A percentile compares a stretch with the other conserved stretches of the same genome.
Conservation (phyloP, 2,329 filamentous ascomycete species). For the Coniella vitis region DNA sequence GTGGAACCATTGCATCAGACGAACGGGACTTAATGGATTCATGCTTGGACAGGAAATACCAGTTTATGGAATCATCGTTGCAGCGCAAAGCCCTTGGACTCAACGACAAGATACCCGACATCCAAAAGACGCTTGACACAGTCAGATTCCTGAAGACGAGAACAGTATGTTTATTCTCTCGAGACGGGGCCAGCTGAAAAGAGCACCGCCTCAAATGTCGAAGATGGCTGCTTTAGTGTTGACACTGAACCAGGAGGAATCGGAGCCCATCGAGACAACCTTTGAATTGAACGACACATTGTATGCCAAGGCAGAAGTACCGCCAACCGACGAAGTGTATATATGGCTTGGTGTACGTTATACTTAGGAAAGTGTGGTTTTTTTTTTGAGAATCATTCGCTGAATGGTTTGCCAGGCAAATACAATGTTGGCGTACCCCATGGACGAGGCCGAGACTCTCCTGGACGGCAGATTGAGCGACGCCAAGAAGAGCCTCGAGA, state of each 20-base stretch:
- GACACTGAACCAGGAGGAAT: conserved; percentile 30
- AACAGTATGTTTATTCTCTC: conserved; percentile 43
- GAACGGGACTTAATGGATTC: too few relatives aligned
- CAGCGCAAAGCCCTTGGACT: conserved; percentile 74
- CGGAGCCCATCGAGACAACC: conserved; percentile 76
- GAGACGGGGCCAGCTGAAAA: background rate
- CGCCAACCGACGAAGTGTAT: conserved; percentile 83
- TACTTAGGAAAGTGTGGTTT: conserved; percentile 28
- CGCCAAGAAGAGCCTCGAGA: conserved; percentile 72
- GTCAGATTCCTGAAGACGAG: conserved; percentile 76
- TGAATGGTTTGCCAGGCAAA: conserved; percentile 55
- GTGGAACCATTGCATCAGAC: too few relatives aligned
- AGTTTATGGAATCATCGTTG: conserved; percentile 97
- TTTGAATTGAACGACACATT: conserved; percentile 97
- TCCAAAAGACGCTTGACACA: conserved; percentile 89
- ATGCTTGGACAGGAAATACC: conserved; percentile 71
- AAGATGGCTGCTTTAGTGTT: background rate
- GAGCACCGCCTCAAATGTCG: background rate
- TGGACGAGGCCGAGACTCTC: conserved; percentile 77
- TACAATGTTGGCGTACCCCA: conserved; percentile 92
- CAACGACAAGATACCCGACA: conserved; percentile 94
- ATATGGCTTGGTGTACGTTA: conserved; percentile 75
- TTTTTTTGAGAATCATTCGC: conserved; percentile 31
- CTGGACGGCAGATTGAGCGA: conserved; percentile 70
- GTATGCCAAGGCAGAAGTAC: conserved; percentile 79